A percentile compares a stretch with the other conserved stretches of the same genome.
Conservation (phyloP, 768 basidiomycete genomes). For the Phylloporus scabripes region DNA sequence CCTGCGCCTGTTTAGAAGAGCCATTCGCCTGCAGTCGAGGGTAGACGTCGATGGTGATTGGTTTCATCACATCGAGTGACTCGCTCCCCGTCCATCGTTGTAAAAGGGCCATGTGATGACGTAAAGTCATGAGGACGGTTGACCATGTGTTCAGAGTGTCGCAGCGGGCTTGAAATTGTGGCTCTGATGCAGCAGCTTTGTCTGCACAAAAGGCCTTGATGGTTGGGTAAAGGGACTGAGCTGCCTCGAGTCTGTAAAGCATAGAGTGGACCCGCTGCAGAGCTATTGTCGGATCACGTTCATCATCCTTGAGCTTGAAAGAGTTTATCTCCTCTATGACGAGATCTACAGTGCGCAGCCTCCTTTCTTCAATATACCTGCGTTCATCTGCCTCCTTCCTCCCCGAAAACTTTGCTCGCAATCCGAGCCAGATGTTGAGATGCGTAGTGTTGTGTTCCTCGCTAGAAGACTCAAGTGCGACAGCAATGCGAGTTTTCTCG, state of each 20-base stretch:
- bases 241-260: slow-evolving; percentile 72
- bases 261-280: slow-evolving; percentile 59
- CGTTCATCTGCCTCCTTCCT: slow-evolving; percentile 79
- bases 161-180: slow-evolving; percentile 70
- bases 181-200: slow-evolving; percentile 62
- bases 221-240: slow-evolving; percentile 83
- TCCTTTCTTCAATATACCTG: slow-evolving; percentile 73
- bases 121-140: slow-evolving; percentile 81
- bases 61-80: slow-evolving; percentile 81
- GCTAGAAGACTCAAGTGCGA: slow-evolving; percentile 61
- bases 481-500: slow-evolving; percentile 89
- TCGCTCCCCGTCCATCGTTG: slow-evolving; percentile 94
- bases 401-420: slow-evolving; percentile 81
- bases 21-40: slow-evolving; percentile 29
- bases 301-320: slow-evolving; percentile 56
- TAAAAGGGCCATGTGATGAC: slow-evolving; percentile 71
- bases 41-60: slow-evolving; percentile 56
- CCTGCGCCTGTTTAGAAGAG: slow-evolving; percentile 43
- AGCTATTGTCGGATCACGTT: slow-evolving; percentile 37
- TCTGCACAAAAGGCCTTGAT: slow-evolving; percentile 75
- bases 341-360: slow-evolving; percentile 73
- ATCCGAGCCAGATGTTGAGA: slow-evolving; percentile 80
- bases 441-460: slow-evolving; percentile 66
- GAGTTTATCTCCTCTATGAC: slow-evolving; percentile 78
- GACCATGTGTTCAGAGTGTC: slow-evolving; percentile 92